A percentile compares a stretch with the other conserved stretches of the same genome.
Conservation (phyloP, 2,329 filamentous ascomycete genomes). For the Colletotrichum sp. region DNA sequence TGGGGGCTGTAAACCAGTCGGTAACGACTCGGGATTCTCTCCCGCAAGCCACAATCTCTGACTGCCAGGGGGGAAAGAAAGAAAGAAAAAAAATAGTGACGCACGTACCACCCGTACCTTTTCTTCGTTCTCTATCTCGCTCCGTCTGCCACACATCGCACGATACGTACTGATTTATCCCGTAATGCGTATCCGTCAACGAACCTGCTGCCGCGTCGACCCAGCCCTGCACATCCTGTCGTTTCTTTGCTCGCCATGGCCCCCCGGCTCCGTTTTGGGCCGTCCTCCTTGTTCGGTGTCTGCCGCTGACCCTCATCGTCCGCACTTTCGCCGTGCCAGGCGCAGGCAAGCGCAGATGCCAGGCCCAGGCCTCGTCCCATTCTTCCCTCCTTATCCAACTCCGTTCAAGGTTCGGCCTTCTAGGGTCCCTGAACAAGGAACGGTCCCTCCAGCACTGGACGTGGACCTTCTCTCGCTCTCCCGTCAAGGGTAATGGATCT, state of each 20-base stretch:
- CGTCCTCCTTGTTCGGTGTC: constrained; percentile 7
- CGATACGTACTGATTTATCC: background rate
- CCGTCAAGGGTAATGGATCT: background rate
- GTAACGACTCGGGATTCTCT: constrained; percentile 13
- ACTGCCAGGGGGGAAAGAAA: background rate
- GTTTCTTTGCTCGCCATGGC: constrained; percentile 1
- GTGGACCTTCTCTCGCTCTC: background rate
- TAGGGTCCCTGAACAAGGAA: constrained; percentile 20
- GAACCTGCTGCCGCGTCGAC: background rate
- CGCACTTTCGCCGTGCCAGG: background rate
- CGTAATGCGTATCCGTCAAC: background rate
- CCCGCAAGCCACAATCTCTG: background rate
- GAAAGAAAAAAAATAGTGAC: background rate
- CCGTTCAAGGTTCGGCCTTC: constrained; percentile 5
- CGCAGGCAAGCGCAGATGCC: background rate
- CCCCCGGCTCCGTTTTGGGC: constrained; percentile 5
- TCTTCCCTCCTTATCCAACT: constrained; percentile 16
- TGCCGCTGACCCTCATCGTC: constrained; percentile 13
- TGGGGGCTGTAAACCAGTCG: background rate
- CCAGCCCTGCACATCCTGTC: background rate
- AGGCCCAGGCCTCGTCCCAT: constrained; percentile 2
- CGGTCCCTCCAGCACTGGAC: background rate
- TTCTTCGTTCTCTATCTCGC: background rate
- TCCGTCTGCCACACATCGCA: background rate
- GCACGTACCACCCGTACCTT: constrained; percentile 15